Conservation (phyloP, 2,329 filamentous ascomycete species). For the Phialophora tarda region DNA sequence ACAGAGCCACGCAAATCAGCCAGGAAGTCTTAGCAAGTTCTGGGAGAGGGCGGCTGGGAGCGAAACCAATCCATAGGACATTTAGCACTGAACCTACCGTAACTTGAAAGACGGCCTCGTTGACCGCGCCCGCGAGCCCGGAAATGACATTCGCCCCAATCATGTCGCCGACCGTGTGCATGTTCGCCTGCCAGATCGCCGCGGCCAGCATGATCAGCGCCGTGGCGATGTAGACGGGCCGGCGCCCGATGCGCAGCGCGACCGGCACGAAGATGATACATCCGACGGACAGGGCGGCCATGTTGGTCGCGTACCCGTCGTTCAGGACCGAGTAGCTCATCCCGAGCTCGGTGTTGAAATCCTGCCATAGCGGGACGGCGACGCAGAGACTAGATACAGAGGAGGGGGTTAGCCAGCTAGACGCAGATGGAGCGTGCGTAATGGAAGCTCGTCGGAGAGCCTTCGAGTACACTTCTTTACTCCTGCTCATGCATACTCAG, state of each 20-base stretch:
- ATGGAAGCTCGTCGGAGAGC: background rate
- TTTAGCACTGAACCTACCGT: conserved; percentile 40
- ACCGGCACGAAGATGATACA: conserved; percentile 52
- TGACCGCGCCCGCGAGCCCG: conserved; percentile 51
- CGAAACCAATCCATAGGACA: no score
- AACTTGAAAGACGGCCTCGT: conserved; percentile 52
- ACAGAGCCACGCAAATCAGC: background rate
- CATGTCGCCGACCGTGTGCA: conserved; percentile 49
- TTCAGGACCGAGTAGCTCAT: conserved; percentile 50
- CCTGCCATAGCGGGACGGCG: conserved; percentile 49
- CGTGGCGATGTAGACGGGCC: conserved; percentile 51
- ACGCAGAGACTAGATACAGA: conserved; percentile 42
- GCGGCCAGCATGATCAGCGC: conserved; percentile 45
- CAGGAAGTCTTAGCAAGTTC: background rate
- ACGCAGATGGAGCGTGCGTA: background rate
- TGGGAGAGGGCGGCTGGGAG: no score
- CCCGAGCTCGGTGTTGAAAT: conserved; percentile 49
- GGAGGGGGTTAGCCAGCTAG: background rate
- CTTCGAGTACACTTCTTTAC: background rate
- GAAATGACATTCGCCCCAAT: conserved; percentile 49
- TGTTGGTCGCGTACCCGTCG: conserved; percentile 51
- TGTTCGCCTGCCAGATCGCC: conserved; percentile 51
- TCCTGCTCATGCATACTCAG: background rate
- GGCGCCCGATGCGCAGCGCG: conserved; percentile 50
- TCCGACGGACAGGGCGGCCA: conserved; percentile 48